Evolutionary conservation across 1,284 basidiomycete species (phyloP).

Genomic region (Lignosus rhinocerotis): DNA sequence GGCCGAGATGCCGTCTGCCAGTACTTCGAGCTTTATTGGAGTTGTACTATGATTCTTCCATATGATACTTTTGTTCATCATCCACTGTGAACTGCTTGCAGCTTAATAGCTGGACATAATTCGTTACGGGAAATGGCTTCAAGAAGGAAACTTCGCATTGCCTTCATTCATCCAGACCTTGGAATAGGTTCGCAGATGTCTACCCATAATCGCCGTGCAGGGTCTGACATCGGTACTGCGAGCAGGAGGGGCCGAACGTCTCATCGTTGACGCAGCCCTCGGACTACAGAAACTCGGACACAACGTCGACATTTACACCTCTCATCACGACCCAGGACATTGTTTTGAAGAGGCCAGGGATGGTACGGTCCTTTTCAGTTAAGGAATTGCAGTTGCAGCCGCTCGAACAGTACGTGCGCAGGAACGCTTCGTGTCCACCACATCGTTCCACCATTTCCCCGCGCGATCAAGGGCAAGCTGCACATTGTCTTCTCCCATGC

Average conservation of each 20-base stretch:
- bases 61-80: too few relatives aligned
- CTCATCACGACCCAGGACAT: conserved; percentile 82
- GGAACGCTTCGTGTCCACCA: conserved; percentile 86
- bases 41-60: too few relatives aligned
- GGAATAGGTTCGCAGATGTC: conserved; percentile 74
- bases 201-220: not conserved
- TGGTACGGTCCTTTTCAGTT: conserved; percentile 46
- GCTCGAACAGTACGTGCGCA: conserved; percentile 33
- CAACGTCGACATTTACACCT: conserved; percentile 91
- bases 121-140: too few relatives aligned
- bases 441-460: conserved; percentile 77
- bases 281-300: conserved; percentile 87
- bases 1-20: too few relatives aligned
- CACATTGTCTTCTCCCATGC: conserved; percentile 90
- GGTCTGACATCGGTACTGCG: not conserved
- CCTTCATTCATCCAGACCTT: conserved; percentile 93
- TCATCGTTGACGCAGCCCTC: conserved; percentile 95
- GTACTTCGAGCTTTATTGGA: too few relatives aligned
- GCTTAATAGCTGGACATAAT: too few relatives aligned
- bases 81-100: too few relatives aligned
- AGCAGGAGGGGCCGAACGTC: conserved; percentile 89
- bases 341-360: conserved; percentile 91
- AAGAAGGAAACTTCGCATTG: conserved; percentile 45
- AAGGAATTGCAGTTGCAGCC: not conserved
- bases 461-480: conserved; percentile 74